Evolutionary conservation across 139 green algal species (phyloP).

Genomic region (Micromonas pusilla): DNA sequence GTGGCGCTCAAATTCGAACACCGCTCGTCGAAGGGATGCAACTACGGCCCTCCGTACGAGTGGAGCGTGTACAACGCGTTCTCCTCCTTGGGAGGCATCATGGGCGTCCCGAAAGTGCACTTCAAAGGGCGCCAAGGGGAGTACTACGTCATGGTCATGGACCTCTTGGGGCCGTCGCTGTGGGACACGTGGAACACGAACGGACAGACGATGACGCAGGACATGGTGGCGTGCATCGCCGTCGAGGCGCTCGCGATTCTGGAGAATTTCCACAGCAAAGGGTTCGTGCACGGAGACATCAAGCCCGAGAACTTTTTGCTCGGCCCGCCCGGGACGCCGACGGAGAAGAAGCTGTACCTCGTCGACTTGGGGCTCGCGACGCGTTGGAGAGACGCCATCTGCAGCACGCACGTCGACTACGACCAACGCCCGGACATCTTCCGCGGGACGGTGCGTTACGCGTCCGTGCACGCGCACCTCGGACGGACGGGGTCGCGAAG

Average conservation of each 20-base stretch:
- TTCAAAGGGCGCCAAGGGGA: conserved; percentile 94
- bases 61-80: conserved; percentile 87
- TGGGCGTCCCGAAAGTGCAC: conserved; percentile 82
- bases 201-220: conserved; percentile 88
- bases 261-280: conserved; percentile 90
- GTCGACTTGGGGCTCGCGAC: conserved; percentile 93
- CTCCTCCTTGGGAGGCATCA: conserved; percentile 43
- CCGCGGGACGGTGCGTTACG: conserved; percentile 94
- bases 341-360: conserved; percentile 93
- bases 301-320: conserved; percentile 99
- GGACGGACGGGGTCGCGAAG: conserved; percentile 83
- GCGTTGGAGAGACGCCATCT: conserved; percentile 78
- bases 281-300: conserved; percentile 98
- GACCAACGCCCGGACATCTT: conserved; percentile 98
- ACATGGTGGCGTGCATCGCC: conserved; percentile 99
- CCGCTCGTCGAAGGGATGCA: conserved; percentile 91
- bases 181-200: conserved; percentile 97
- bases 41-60: conserved; percentile 96
- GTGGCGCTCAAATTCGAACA: conserved; percentile 98
- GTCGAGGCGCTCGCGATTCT: conserved; percentile 94
- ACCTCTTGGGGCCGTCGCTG: conserved; percentile 90
- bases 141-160: conserved; percentile 99
- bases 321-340: conserved; percentile 63
- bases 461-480: conserved; percentile 94
- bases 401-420: conserved; percentile 93